These are phyloP conservation scores for Harrya chromipes DNA, from an alignment of 768 basidiomycete genomes.

Conservation along the genomic window DNA sequence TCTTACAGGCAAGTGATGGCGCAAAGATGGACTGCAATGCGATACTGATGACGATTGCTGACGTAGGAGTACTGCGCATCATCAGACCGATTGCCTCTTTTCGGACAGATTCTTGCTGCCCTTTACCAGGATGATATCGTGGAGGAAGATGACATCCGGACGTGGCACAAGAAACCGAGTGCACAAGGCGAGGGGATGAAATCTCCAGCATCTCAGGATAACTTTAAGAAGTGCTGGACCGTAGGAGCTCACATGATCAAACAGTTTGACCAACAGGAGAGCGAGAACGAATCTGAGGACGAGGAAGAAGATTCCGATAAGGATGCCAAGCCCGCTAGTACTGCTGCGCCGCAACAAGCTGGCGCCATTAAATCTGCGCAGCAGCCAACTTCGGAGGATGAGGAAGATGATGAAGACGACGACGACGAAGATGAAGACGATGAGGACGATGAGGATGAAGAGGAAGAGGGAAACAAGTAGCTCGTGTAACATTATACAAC, in stretches of 20 bases:
- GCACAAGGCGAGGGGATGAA: conserved; percentile 52
- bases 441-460: no score
- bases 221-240: conserved; percentile 64
- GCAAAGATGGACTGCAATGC: background rate
- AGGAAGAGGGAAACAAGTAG: conserved; percentile 6
- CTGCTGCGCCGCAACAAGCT: background rate
- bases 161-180: conserved; percentile 66
- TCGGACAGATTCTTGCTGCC: conserved; percentile 81
- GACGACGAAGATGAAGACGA: background rate
- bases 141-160: conserved; percentile 85
- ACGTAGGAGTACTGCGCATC: conserved; percentile 62
- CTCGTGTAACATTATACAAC: conserved; percentile 6
- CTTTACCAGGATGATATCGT: conserved; percentile 92
- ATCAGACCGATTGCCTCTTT: conserved; percentile 64
- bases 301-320: conserved; percentile 20
- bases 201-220: conserved; percentile 43
- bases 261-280: conserved; percentile 79
- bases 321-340: conserved; percentile 4
- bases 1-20: conserved; percentile 60
- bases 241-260: conserved; percentile 74
- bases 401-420: conserved; percentile 8
- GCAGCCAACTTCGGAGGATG: background rate
- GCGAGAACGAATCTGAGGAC: conserved; percentile 40
- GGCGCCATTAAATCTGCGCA: background rate
- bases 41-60: background rate